Percentiles rank a stretch among this genome's conserved stretches.
Conservation (phyloP, 2,329 filamentous ascomycete species). For the Microthyrium microscopicum region DNA sequence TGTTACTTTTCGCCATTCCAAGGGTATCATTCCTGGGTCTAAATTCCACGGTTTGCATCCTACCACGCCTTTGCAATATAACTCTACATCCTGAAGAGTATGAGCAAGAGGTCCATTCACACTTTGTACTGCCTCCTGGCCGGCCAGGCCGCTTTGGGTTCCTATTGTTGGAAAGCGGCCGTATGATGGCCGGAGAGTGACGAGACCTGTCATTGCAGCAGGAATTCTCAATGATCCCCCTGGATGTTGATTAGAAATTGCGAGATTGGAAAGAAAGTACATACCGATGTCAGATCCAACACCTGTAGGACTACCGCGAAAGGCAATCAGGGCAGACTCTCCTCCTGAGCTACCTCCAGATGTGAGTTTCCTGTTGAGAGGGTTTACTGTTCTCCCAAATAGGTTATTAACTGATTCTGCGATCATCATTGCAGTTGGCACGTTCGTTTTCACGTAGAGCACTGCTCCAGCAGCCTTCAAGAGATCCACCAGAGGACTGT, state of each 20-base stretch:
- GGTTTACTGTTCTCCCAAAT: constrained; percentile 46
- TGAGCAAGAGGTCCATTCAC: constrained; percentile 48
- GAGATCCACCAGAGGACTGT: constrained; percentile 41
- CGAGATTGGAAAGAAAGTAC: background rate
- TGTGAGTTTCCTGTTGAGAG: constrained; percentile 40
- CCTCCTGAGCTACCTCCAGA: constrained; percentile 52
- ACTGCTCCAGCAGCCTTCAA: constrained; percentile 45
- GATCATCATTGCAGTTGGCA: constrained; percentile 55
- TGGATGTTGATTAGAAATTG: constrained; percentile 7
- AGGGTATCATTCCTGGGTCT: constrained; percentile 35
- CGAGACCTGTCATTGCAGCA: constrained; percentile 42
- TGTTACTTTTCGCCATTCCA: constrained; percentile 42
- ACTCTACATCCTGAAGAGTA: constrained; percentile 33
- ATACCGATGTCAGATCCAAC: constrained; percentile 46
- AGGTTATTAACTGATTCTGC: constrained; percentile 50
- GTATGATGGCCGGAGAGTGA: constrained; percentile 38
- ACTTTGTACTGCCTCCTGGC: constrained; percentile 47
- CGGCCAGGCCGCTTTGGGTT: constrained; percentile 40
- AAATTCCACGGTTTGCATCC: constrained; percentile 32
- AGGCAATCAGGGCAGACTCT: constrained; percentile 44
- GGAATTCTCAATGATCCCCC: constrained; percentile 38
- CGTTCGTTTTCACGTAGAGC: constrained; percentile 54
- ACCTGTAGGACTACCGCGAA: constrained; percentile 43
- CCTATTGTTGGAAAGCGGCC: constrained; percentile 43
- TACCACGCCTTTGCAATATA: constrained; percentile 26